These are phyloP conservation scores for Speleostelium caveatum DNA, from an alignment of 78 protist genomes.

Conservation along the genomic window DNA sequence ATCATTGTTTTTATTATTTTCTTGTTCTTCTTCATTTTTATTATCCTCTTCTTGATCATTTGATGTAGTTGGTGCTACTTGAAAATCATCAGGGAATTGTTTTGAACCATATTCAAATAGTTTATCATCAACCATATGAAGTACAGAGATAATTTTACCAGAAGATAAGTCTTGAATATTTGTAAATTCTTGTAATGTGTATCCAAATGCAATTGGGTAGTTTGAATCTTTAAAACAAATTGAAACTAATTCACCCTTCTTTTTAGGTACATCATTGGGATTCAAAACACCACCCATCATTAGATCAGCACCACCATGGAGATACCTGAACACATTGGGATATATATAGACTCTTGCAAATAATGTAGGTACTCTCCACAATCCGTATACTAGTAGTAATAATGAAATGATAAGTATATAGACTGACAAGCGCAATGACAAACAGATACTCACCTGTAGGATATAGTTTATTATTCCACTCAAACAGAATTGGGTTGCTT, in stretches of 20 bases:
- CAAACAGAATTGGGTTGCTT: conserved; percentile 47
- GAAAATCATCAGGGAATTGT: conserved; percentile 14
- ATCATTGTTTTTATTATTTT: not conserved
- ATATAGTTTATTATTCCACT: conserved; percentile 10
- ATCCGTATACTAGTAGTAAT: conserved; percentile 21
- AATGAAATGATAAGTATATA: not conserved
- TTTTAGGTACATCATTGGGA: conserved; percentile 21
- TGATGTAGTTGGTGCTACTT: not conserved
- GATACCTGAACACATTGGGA: conserved; percentile 12
- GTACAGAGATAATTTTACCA: conserved; percentile 31
- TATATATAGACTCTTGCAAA: conserved; percentile 23
- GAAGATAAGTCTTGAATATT: no score
- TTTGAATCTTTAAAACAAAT: conserved; percentile 7
- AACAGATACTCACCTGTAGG: conserved; percentile 32
- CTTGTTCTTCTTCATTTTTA: conserved; percentile 6
- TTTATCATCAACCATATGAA: conserved; percentile 49
- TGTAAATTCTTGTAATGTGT: not conserved
- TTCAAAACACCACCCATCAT: conserved; percentile 51
- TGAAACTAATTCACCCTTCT: conserved; percentile 21
- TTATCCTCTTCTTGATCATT: not conserved
- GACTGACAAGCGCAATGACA: not conserved
- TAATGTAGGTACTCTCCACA: conserved; percentile 22
- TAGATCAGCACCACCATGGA: conserved; percentile 51
- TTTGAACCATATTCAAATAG: conserved; percentile 69
- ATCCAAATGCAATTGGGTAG: conserved; percentile 43